Evolutionary conservation across 2,329 filamentous ascomycete species (phyloP), one percentile per base, ranked within the genome.

Genomic region (Colletotrichum sp.): DNA sequence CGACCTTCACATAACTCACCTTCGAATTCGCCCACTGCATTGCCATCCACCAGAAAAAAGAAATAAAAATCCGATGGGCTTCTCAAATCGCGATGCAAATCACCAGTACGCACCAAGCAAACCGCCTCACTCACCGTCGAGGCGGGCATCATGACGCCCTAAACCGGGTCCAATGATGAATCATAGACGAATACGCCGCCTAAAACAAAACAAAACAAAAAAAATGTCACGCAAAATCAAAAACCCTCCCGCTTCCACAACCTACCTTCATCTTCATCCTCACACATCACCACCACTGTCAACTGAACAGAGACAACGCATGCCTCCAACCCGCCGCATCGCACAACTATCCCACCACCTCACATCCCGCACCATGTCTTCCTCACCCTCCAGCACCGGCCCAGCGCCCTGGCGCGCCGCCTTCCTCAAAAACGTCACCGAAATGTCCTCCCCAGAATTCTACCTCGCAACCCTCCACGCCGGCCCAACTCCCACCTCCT

Each of bases 391-490:
- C 16, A 18, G 26, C 60, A n/a, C 60, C 32, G 70, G 81, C 48
- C 80, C 87, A 1, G 89, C 90, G 57, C 90, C 90, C 12, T 92
- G 90, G 90, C 89, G 89, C 71, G 81, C 84, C 75, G 79, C 84
- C 52, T 90, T 92, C 82, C 80, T 90, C 67, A 82, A 87, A n/a
- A 89, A 92, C 79, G 76, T 91, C 60, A 77, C 85, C 64, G 80
- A 82, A 67, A 88, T 91, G 86, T 78, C 84, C 55, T 81, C 85
- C n/a, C 87, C 89, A 8, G 85, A 85, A 68, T 91, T 91, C 80
- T 84, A 84, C 26, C 86, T 92, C 66, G 86, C 86, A 80, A 91
- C 90, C 3, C 81, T 91, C 18, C 89, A 89, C 76, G 81, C 83
- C 26, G n/a, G 68, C 28, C 72, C n/a, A 16, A 67, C 44, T 12